Conservation (phyloP, 2,329 filamentous ascomycete genomes). For the Penicillium sp. region DNA sequence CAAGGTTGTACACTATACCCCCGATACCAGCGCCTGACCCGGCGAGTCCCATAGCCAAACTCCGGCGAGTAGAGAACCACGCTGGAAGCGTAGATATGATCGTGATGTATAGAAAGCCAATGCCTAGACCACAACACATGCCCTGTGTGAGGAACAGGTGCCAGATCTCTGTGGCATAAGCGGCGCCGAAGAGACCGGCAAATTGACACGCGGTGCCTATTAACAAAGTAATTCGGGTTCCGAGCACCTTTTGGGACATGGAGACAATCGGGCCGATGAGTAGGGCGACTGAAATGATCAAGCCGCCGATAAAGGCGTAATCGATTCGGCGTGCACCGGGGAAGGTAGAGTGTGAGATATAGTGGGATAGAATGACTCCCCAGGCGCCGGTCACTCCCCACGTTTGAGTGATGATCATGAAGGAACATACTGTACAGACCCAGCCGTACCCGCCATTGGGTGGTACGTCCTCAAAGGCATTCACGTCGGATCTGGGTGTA, state of each 20-base stretch:
- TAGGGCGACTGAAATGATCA: constrained; percentile 38
- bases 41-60: constrained; percentile 30
- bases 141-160: constrained; percentile 27
- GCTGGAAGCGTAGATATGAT: constrained; percentile 20
- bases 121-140: constrained; percentile 22
- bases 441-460: constrained; percentile 13
- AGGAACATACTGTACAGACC: constrained; percentile 6
- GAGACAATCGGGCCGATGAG: constrained; percentile 19
- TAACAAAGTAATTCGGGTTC: constrained; percentile 2
- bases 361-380: constrained; percentile 46
- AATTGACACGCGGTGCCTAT: background rate
- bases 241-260: background rate
- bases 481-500: background rate
- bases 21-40: constrained; percentile 26
- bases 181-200: constrained; percentile 20
- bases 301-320: constrained; percentile 42
- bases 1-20: constrained; percentile 23
- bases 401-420: constrained; percentile 6
- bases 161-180: constrained; percentile 21
- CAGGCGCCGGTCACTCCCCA: constrained; percentile 29
- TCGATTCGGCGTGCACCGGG: constrained; percentile 34
- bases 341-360: constrained; percentile 36
- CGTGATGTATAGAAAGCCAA: constrained; percentile 26
- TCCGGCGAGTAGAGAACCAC: constrained; percentile 33
- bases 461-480: background rate